Percentiles rank a stretch among this genome's conserved stretches.
phyloP scores from a whole-genome alignment of 441 rosid genomes.

The Theobroma grandiflorum region DNA sequence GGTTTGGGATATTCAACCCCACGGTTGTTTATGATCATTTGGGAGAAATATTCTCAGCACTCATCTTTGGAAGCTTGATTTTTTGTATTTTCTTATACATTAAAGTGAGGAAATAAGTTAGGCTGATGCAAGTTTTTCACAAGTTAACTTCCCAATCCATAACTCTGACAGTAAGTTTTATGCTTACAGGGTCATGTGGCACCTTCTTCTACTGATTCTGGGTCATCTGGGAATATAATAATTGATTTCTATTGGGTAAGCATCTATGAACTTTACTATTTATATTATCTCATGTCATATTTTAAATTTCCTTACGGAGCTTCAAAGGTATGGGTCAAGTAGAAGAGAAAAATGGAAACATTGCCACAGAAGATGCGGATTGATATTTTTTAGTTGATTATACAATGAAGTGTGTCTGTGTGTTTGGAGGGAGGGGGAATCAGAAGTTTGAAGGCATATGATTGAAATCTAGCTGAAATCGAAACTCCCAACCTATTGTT shows the following conservation, averaged over 20 bases:
- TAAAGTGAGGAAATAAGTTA: slow-evolving; percentile 59
- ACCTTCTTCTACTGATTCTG: slow-evolving; percentile 94
- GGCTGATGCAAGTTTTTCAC: slow-evolving; percentile 20
- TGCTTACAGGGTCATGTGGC: slow-evolving; percentile 78
- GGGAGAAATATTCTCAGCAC: slow-evolving; percentile 94
- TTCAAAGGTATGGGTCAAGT: background rate
- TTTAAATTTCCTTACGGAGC: background rate
- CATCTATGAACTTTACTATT: background rate
- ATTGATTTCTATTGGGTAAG: slow-evolving; percentile 99
- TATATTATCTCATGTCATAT: background rate
- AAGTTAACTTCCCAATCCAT: background rate
- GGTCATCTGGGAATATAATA: slow-evolving; percentile 90
- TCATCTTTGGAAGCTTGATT: slow-evolving; percentile 87
- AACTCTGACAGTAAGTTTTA: slow-evolving; percentile 37
- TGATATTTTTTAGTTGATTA: background rate
- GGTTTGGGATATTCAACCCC: slow-evolving; percentile 96
- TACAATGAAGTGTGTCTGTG: background rate
- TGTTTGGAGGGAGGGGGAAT: background rate
- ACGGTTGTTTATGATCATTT: slow-evolving; percentile 87
- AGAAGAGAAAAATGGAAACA: background rate
- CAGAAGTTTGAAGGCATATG: background rate
- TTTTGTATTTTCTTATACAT: slow-evolving; percentile 88
- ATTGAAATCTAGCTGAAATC: slow-evolving; percentile 1
- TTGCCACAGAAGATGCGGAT: background rate
- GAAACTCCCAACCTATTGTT: background rate